These are phyloP conservation scores for Phytophthora ohioensis DNA, from an alignment of 352 stramenopile genomes.

Conservation along the genomic window DNA sequence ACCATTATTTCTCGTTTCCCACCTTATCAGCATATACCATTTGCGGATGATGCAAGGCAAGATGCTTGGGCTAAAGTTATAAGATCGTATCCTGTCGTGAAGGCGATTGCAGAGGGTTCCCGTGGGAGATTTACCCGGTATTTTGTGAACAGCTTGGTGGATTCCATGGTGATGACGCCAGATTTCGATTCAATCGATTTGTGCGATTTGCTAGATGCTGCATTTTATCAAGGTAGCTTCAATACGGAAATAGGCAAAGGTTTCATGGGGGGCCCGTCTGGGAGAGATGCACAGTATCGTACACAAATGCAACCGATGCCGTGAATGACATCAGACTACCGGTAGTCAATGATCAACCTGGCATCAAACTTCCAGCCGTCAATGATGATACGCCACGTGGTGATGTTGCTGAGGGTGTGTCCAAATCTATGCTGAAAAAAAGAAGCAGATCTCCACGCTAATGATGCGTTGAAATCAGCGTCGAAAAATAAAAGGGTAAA, in stretches of 20 bases:
- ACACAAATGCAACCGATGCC: neutral
- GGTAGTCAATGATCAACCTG: too few relatives aligned
- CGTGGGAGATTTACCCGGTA: slow-evolving; percentile 17
- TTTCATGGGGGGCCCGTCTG: neutral
- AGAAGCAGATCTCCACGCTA: neutral
- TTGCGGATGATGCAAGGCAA: neutral
- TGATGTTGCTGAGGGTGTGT: too few relatives aligned
- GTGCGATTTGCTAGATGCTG: slow-evolving; percentile 1
- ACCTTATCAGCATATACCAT: neutral
- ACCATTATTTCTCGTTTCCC: slow-evolving; percentile 7
- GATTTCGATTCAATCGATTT: neutral
- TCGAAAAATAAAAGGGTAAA: neutral
- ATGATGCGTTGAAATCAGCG: neutral
- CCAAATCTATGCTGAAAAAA: neutral
- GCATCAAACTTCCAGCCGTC: neutral
- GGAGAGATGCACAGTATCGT: slow-evolving; percentile 17
- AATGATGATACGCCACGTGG: neutral
- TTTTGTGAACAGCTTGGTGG: slow-evolving; percentile 7
- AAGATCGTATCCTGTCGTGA: neutral
- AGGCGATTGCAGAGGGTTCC: slow-evolving; percentile 10
- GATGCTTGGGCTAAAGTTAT: neutral
- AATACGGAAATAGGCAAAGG: neutral
- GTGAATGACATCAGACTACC: too few relatives aligned
- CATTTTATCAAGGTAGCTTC: neutral
- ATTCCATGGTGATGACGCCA: neutral